Conservation (phyloP, 73 alveolate genomes). For the Paramecium tetraurelia region DNA sequence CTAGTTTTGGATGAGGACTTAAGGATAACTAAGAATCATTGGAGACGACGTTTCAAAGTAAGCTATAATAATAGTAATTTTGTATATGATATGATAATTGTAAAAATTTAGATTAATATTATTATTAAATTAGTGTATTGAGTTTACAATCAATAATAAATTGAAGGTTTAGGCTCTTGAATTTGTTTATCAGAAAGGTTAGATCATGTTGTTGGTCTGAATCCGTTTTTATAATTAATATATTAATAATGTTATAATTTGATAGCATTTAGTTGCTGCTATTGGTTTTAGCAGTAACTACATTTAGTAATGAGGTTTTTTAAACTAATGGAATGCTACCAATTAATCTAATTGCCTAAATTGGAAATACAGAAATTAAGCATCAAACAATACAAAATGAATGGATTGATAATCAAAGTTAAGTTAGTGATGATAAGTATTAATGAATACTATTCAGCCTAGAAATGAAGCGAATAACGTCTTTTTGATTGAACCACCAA, state of each 20-base stretch:
- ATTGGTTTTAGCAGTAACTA: background rate
- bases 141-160: background rate
- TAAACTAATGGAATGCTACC: background rate
- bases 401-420: background rate
- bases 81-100: background rate
- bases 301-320: background rate
- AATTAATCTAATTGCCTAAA: background rate
- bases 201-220: background rate
- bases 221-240: background rate
- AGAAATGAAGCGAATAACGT: background rate
- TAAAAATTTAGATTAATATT: background rate
- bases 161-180: background rate
- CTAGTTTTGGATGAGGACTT: background rate
- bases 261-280: background rate
- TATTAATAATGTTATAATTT: background rate
- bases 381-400: background rate
- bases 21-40: too few relatives aligned
- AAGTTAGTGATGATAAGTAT: background rate
- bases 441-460: background rate
- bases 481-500: background rate
- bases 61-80: background rate
- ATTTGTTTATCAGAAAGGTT: background rate
- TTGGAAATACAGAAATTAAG: background rate
- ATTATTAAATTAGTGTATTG: background rate
- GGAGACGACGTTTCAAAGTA: background rate